Evolutionary conservation across 768 basidiomycete genomes (phyloP).

Genomic region (Leucogyrophana mollusca): DNA sequence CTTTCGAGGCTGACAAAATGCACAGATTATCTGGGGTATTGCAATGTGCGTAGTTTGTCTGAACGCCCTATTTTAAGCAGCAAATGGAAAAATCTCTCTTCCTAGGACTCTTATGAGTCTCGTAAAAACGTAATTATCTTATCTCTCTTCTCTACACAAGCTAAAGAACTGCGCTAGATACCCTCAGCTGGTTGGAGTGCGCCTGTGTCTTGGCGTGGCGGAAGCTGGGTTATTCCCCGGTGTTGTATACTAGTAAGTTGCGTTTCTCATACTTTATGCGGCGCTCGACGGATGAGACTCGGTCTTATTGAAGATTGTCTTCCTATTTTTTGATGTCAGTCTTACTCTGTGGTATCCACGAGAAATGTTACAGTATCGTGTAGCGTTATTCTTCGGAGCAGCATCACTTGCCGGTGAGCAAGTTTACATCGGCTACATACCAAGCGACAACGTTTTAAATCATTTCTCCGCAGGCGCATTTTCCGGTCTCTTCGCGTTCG

Average conservation of each 20-base stretch:
- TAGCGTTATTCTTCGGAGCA: conserved; percentile 60
- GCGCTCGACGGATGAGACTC: neutral
- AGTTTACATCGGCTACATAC: neutral
- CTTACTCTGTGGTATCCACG: conserved; percentile 64
- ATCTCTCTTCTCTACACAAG: neutral
- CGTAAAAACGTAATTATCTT: conserved; percentile 49
- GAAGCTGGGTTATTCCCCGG: conserved; percentile 72
- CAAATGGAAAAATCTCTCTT: neutral
- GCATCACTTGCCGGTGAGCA: conserved; percentile 49
- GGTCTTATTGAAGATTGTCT: too few relatives aligned
- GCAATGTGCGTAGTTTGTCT: conserved; percentile 42
- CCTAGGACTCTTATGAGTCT: conserved; percentile 62
- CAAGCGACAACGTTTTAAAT: too few relatives aligned
- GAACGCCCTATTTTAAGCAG: too few relatives aligned
- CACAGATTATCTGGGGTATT: conserved; percentile 57
- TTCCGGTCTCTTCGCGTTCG: conserved; percentile 24
- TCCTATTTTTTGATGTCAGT: conserved; percentile 22
- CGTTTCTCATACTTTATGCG: neutral
- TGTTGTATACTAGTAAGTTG: conserved; percentile 62
- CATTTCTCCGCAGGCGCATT: neutral
- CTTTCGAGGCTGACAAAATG: neutral
- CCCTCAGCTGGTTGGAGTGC: conserved; percentile 53
- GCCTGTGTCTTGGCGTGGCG: conserved; percentile 55
- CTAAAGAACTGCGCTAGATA: conserved; percentile 37
- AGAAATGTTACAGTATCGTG: conserved; percentile 50